These are phyloP conservation scores for Cyclocybe cylindracea DNA, from an alignment of 768 basidiomycete species.

Conservation along the genomic window DNA sequence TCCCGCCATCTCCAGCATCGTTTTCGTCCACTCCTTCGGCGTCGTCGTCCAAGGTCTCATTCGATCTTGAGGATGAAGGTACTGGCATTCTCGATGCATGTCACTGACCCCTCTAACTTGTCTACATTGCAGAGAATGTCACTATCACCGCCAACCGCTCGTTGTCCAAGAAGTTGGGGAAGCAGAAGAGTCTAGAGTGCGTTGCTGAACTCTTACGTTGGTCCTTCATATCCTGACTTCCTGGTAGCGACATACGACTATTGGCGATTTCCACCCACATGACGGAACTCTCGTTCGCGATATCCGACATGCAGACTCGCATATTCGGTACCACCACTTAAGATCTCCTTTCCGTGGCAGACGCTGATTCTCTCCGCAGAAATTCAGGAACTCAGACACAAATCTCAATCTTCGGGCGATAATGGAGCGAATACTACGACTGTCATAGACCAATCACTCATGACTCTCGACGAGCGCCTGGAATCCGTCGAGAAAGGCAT, in stretches of 20 bases:
- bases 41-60: conserved; percentile 57
- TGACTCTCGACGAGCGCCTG: conserved; percentile 76
- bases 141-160: conserved; percentile 65
- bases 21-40: conserved; percentile 35
- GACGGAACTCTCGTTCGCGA: conserved; percentile 82
- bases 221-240: conserved; percentile 17
- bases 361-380: conserved; percentile 44
- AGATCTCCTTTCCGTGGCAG: neutral
- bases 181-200: conserved; percentile 68
- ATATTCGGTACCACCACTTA: conserved; percentile 71
- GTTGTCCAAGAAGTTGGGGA: conserved; percentile 46
- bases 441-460: conserved; percentile 80
- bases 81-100: conserved; percentile 20
- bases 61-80: conserved; percentile 69
- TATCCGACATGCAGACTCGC: conserved; percentile 89
- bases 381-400: conserved; percentile 92
- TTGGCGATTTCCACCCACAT: conserved; percentile 83
- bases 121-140: conserved; percentile 55
- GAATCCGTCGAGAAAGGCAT: conserved; percentile 74
- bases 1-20: conserved; percentile 39
- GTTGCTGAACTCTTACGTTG: conserved; percentile 31
- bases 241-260: conserved; percentile 67
- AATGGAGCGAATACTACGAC: conserved; percentile 57
- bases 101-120: conserved; percentile 11
- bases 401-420: conserved; percentile 66